phyloP scores from a whole-genome alignment of 176 grass and related monocot genomes.

The Eragrostis curvula region DNA sequence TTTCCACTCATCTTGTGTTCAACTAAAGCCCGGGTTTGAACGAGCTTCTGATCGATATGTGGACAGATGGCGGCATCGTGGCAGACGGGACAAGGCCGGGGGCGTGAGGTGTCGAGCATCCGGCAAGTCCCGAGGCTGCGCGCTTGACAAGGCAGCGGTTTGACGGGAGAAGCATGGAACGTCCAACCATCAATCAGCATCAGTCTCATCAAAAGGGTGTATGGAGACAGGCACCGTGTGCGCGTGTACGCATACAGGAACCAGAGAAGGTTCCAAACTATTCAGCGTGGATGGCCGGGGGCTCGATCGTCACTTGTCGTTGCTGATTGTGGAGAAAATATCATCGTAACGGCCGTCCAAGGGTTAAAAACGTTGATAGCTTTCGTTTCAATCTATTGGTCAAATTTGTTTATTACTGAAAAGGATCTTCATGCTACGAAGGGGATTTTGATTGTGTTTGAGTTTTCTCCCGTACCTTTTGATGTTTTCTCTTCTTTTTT shows the following conservation, averaged over 20 bases:
- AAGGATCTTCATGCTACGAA: no score
- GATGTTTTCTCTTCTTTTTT: no score
- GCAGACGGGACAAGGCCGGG: neutral
- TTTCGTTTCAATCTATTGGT: neutral
- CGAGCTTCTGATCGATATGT: neutral
- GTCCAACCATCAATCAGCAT: neutral
- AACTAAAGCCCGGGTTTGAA: neutral
- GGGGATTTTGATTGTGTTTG: no score
- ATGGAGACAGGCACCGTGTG: no score
- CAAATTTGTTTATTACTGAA: no score
- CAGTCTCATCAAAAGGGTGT: constrained; percentile 39
- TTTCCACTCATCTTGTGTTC: constrained; percentile 5
- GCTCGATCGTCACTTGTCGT: neutral
- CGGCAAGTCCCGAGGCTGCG: neutral
- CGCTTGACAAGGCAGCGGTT: neutral
- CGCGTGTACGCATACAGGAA: constrained; percentile 8
- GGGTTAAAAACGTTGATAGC: neutral
- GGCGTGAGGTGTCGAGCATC: constrained; percentile 45
- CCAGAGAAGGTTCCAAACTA: constrained; percentile 38
- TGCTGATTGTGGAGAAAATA: neutral
- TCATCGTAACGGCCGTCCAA: neutral
- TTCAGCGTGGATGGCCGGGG: constrained; percentile 11
- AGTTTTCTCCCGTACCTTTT: no score
- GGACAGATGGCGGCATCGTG: constrained; percentile 36
- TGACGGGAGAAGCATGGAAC: neutral